These are phyloP conservation scores for Graphilbum fragrans DNA, from an alignment of 2,329 filamentous ascomycete species.

Conservation along the genomic window DNA sequence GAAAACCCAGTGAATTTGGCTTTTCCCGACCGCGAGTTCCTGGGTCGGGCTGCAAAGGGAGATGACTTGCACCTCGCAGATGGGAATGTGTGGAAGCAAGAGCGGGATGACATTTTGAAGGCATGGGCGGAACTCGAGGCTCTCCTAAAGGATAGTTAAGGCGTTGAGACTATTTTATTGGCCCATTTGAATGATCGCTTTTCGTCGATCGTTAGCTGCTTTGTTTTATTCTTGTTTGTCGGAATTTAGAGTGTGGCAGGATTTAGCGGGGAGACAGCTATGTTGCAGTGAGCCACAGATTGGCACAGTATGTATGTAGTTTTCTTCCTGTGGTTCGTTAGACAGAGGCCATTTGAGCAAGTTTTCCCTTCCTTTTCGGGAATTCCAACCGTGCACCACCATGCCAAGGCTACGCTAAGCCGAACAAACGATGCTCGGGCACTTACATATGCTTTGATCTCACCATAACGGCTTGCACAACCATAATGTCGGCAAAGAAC, in stretches of 20 bases:
- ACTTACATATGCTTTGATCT: no score
- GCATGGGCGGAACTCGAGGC: constrained; percentile 11
- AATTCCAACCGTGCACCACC: background rate
- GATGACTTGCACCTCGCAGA: constrained; percentile 5
- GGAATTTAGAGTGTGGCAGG: background rate
- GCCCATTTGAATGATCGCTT: background rate
- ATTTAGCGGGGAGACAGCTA: background rate
- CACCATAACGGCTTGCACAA: no score
- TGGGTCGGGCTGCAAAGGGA: constrained; percentile 5
- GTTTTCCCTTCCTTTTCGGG: background rate
- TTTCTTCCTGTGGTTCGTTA: background rate
- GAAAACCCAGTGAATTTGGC: constrained; percentile 12
- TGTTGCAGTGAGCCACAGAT: background rate
- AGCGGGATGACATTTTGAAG: constrained; percentile 8
- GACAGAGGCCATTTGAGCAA: background rate
- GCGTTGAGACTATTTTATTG: background rate
- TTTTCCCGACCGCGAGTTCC: constrained; percentile 11
- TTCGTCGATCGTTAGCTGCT: background rate
- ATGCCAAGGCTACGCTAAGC: background rate
- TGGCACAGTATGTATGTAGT: background rate
- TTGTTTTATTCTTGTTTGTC: background rate
- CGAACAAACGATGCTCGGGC: constrained; percentile 11
- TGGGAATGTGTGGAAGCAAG: constrained; percentile 8
- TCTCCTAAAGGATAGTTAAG: constrained; percentile 3
- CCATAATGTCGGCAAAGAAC: no score